Percentiles rank a stretch among this genome's conserved stretches.
These are phyloP conservation scores for Exophiala xenobiotica DNA, from an alignment of 2,329 filamentous ascomycete genomes.

Conservation along the genomic window DNA sequence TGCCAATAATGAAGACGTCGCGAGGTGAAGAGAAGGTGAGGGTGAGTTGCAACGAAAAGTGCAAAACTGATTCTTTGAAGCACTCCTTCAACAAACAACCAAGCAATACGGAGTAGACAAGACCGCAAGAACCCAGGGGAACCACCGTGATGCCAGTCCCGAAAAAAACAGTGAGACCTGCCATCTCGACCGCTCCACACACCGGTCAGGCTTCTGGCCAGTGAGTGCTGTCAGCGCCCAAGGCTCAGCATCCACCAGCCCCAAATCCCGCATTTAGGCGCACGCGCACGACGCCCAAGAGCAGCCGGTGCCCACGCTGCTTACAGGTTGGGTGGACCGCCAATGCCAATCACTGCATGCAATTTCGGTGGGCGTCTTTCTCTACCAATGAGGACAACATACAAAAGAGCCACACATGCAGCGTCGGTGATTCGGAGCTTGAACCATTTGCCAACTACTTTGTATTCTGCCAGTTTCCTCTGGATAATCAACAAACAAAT, in stretches of 20 bases:
- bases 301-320: background rate
- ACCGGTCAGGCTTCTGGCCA: background rate
- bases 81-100: background rate
- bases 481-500: constrained; percentile 20
- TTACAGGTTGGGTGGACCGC: background rate
- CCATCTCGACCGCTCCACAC: background rate
- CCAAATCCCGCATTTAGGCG: background rate
- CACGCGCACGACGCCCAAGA: background rate
- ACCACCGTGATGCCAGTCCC: background rate
- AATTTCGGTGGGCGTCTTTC: constrained; percentile 12
- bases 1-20: constrained; percentile 37
- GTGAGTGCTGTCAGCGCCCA: background rate
- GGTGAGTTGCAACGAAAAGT: background rate
- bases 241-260: background rate
- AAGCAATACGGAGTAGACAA: too few relatives aligned
- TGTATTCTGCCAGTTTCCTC: background rate
- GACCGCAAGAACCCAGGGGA: constrained; percentile 1
- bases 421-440: constrained; percentile 7
- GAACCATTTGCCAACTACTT: background rate
- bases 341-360: constrained; percentile 5
- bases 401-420: background rate
- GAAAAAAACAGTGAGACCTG: constrained; percentile 1
- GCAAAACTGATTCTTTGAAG: constrained; percentile 1
- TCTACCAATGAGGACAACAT: constrained; percentile 9
- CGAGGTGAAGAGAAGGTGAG: constrained; percentile 18